A percentile compares a stretch with the other conserved stretches of the same genome.
phyloP scores from a whole-genome alignment of 2,329 filamentous ascomycete genomes.

The Colletotrichum musicola region DNA sequence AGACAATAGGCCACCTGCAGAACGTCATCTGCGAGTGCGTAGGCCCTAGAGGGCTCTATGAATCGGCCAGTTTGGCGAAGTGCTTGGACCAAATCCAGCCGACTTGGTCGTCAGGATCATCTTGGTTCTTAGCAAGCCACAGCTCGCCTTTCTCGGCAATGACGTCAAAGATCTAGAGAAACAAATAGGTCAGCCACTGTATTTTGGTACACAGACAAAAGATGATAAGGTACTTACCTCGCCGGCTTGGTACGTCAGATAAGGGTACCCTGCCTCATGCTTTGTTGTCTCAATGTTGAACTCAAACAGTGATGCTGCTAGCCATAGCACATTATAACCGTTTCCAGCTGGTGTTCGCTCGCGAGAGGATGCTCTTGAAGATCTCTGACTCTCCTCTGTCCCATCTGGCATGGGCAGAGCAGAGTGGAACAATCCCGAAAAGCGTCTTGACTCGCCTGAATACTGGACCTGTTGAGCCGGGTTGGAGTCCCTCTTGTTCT shows the following conservation, averaged over 20 bases:
- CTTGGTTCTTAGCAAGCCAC: conserved; percentile 97
- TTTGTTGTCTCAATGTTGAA: conserved; percentile 96
- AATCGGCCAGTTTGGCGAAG: conserved; percentile 78
- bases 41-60: conserved; percentile 43
- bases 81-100: conserved; percentile 99
- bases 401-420: conserved; percentile 84
- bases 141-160: conserved; percentile 97
- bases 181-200: conserved; percentile 27
- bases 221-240: conserved; percentile 69
- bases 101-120: conserved; percentile 81
- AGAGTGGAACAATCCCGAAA: conserved; percentile 86
- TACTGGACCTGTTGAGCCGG: conserved; percentile 66
- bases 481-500: conserved; percentile 65
- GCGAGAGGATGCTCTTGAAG: conserved; percentile 71
- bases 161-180: conserved; percentile 81
- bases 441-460: conserved; percentile 65
- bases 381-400: conserved; percentile 64
- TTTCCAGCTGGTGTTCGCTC: conserved; percentile 66
- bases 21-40: conserved; percentile 26
- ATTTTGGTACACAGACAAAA: background rate
- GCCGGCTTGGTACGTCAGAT: conserved; percentile 93
- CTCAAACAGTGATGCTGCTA: conserved; percentile 94
- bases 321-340: conserved; percentile 83
- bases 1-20: conserved; percentile 19
- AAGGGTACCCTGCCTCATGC: conserved; percentile 93